phyloP scores from a whole-genome alignment of 768 basidiomycete genomes.

The Russula dissimulans region DNA sequence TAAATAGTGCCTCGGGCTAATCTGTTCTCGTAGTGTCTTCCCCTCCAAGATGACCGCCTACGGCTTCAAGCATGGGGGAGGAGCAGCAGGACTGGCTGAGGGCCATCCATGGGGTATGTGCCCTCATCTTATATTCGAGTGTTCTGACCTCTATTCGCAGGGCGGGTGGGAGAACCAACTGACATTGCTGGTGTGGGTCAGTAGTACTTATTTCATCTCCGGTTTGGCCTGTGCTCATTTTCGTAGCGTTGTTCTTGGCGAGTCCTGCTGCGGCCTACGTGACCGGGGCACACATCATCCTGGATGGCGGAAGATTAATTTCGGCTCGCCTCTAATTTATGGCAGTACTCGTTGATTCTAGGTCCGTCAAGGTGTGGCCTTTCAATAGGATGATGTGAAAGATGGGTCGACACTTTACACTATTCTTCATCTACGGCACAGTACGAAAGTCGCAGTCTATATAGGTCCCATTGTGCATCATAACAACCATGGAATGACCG shows the following conservation, averaged over 20 bases:
- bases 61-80: conserved; percentile 48
- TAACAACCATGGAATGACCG: conserved; percentile 71
- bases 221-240: neutral
- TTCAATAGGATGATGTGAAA: neutral
- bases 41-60: conserved; percentile 81
- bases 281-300: conserved; percentile 60
- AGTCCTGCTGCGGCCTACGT: conserved; percentile 67
- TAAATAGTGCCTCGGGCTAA: neutral
- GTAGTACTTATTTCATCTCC: conserved; percentile 1
- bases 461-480: conserved; percentile 25
- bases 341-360: neutral
- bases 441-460: neutral
- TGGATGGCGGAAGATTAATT: conserved; percentile 43
- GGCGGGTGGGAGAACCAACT: conserved; percentile 52
- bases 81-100: conserved; percentile 37
- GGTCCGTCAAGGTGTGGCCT: neutral
- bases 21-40: conserved; percentile 42
- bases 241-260: conserved; percentile 29
- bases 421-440: neutral
- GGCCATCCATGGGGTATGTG: conserved; percentile 55
- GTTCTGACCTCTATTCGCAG: conserved; percentile 27
- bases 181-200: conserved; percentile 62
- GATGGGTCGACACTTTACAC: neutral
- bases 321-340: conserved; percentile 9
- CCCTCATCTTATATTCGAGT: neutral